Conservation (phyloP, 1,139 yeast species). For the Hansenula lynferdii region DNA sequence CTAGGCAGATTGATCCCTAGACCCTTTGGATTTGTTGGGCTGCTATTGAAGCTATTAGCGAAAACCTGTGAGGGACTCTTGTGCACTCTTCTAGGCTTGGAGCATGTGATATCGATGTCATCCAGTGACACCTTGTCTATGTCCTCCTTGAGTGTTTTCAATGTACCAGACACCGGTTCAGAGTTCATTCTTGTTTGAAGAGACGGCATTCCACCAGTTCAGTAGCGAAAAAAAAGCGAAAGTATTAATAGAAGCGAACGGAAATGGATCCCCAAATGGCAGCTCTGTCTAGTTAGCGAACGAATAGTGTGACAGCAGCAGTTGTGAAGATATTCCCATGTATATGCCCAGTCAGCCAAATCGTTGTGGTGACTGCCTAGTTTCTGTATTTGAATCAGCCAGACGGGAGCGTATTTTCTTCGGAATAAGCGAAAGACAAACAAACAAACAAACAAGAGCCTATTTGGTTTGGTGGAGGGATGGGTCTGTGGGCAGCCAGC, state of each 20-base stretch:
- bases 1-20: slow-evolving; percentile 17
- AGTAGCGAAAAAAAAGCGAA: not conserved
- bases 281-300: no score
- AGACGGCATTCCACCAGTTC: not conserved
- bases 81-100: slow-evolving; percentile 1
- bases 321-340: no score
- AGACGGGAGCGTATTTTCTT: not conserved
- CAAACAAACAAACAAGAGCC: not conserved
- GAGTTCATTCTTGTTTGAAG: not conserved
- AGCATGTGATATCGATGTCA: slow-evolving; percentile 9
- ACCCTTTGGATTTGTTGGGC: slow-evolving; percentile 10
- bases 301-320: no score
- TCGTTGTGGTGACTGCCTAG: no score
- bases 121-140: slow-evolving; percentile 17
- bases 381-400: no score
- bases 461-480: no score
- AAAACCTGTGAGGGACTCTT: slow-evolving; percentile 5
- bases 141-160: slow-evolving; percentile 15
- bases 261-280: no score
- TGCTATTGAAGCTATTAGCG: not conserved
- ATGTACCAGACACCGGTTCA: slow-evolving; percentile 5
- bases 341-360: no score
- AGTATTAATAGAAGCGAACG: no score
- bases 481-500: no score
- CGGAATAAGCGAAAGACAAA: slow-evolving; percentile 2